Evolutionary conservation across 306 rosid genomes (phyloP), one percentile per base, ranked within the genome.

Genomic region (Citrullus amarus): DNA sequence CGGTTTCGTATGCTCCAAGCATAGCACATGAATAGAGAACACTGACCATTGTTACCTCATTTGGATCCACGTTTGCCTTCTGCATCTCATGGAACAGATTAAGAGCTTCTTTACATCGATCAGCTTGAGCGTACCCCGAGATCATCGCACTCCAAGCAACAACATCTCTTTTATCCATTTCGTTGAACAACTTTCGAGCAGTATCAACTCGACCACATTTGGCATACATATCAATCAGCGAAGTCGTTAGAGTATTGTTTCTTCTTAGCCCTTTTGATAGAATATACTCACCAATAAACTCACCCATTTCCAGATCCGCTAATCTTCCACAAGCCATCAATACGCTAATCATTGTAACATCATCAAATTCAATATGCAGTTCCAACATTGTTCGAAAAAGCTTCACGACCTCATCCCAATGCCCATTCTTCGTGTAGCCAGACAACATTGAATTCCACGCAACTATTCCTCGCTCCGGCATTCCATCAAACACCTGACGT

Each of bases 121-220:
- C 84, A 7, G 85, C 90, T 80, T 87, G 92, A 59, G 85, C 70
- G 75, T 87, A 88, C 22, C 95, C 95, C 34, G 89, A 87, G 43
- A 90, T 88, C 95, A 90, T 85, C 2, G 90, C 87, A 81, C 92
- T 88, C 92, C 92, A 90, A 0, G 89, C 89, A 75, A 90, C 88
- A 22, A 86, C 89, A 84, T 88, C 88, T 77, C 87, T 87, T 59
- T 25, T 76, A 39, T 79, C 83, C 91, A 90, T 84, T 79, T 61
- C 69, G 30, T 88, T 80, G 56, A 90, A 90, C 82, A 90, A 36
- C 36, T 32, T 72, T 70, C 86, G 73, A 0, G 92, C 96, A 13
- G 79, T 81, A 55, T 87, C 87, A 10, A 87, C 85, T 58, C 75
- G 79, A 54, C 89, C 92, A 43, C 96, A 90, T 85, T 90, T 90